Evolutionary conservation across 2,329 filamentous ascomycete genomes (phyloP).

Genomic region (Xylaria sp.): DNA sequence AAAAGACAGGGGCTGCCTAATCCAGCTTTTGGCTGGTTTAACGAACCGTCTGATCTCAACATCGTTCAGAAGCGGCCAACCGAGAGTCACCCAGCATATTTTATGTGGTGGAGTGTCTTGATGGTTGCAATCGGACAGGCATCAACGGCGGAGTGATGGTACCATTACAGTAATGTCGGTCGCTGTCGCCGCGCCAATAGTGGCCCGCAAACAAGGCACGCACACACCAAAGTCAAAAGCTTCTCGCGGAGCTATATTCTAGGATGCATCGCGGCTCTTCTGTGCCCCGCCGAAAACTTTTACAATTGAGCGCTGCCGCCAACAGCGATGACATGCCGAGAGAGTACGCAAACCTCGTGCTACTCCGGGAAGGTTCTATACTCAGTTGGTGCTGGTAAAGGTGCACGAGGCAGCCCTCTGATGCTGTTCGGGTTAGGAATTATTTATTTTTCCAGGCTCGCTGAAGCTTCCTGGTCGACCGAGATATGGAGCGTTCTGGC

Average conservation of each 20-base stretch:
- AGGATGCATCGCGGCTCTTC: constrained; percentile 12
- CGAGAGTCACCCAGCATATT: not conserved
- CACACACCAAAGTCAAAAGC: constrained; percentile 5
- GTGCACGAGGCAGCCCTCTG: not conserved
- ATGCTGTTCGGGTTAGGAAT: constrained; percentile 2
- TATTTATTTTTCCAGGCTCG: constrained; percentile 1
- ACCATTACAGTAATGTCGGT: constrained; percentile 9
- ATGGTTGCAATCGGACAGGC: constrained; percentile 2
- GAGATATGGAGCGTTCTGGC: constrained; percentile 16
- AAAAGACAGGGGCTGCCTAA: constrained; percentile 31
- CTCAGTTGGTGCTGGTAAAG: not conserved
- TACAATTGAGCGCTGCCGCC: constrained; percentile 12
- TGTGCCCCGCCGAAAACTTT: constrained; percentile 1
- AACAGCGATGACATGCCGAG: not conserved
- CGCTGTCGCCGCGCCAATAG: constrained; percentile 27
- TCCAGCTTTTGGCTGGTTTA: constrained; percentile 19
- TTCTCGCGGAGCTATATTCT: not conserved
- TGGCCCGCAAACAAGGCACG: constrained; percentile 20
- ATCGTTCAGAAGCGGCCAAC: constrained; percentile 4
- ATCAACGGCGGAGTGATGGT: constrained; percentile 2
- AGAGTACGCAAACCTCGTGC: constrained; percentile 2
- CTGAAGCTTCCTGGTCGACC: constrained; percentile 3
- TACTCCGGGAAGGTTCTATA: not conserved
- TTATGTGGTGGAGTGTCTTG: not conserved
- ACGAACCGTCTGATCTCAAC: constrained; percentile 4